These are phyloP conservation scores for Colletotrichum endophyticum DNA, from an alignment of 2,329 filamentous ascomycete genomes.

Conservation along the genomic window DNA sequence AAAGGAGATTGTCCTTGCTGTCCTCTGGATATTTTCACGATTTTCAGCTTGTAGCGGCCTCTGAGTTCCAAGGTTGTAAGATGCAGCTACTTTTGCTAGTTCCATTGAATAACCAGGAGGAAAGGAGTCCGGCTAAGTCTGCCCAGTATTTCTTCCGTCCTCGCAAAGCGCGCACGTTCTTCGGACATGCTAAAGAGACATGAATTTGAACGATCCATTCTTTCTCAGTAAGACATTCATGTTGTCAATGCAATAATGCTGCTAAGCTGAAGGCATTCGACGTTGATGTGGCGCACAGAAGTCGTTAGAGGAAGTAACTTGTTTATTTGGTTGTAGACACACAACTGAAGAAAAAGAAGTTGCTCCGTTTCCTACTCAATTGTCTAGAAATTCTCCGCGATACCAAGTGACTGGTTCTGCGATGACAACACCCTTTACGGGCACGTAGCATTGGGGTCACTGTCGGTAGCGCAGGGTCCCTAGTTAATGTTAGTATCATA, in stretches of 20 bases:
- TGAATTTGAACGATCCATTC: neutral
- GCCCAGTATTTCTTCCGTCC: neutral
- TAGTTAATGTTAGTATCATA: neutral
- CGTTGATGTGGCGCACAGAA: neutral
- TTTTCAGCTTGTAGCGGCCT: neutral
- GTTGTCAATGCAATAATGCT: neutral
- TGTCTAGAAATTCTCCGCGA: neutral
- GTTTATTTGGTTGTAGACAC: neutral
- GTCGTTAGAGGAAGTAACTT: neutral
- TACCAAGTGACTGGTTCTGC: neutral
- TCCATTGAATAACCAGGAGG: neutral
- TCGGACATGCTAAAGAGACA: neutral
- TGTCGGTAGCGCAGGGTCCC: neutral
- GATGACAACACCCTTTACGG: neutral
- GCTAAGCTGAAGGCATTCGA: neutral
- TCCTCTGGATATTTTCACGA: neutral
- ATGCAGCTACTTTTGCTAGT: neutral
- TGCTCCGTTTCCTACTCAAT: neutral
- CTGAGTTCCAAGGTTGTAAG: neutral
- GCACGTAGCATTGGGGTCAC: neutral
- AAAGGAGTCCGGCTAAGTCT: neutral
- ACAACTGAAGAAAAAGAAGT: neutral
- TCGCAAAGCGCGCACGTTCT: neutral
- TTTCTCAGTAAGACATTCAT: neutral
- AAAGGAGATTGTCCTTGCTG: neutral